Evolutionary conservation across 768 basidiomycete genomes (phyloP).

Genomic region (Lactarius trivialis): DNA sequence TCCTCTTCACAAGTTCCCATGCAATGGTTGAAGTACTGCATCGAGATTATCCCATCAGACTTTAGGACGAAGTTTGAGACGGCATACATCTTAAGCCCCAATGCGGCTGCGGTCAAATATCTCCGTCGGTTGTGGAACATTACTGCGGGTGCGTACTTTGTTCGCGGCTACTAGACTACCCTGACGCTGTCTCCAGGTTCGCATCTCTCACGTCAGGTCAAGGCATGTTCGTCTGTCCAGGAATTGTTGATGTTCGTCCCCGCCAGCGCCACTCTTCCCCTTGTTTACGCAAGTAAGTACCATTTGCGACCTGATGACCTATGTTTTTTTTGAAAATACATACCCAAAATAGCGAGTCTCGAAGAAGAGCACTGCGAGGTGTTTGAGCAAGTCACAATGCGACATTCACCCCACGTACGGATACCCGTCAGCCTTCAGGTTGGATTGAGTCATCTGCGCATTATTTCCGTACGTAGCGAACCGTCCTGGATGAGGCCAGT

Average conservation of each 20-base stretch:
- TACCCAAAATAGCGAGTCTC: conserved; percentile 41
- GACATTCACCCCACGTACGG: conserved; percentile 55
- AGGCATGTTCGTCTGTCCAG: conserved; percentile 54
- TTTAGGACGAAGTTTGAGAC: conserved; percentile 54
- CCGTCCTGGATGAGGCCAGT: not conserved
- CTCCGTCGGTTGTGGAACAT: conserved; percentile 73
- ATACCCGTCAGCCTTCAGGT: conserved; percentile 67
- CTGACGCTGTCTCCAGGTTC: not conserved
- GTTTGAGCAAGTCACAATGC: conserved; percentile 63
- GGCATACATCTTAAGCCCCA: conserved; percentile 69
- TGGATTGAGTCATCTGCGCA: conserved; percentile 62
- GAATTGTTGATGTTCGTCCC: conserved; percentile 56
- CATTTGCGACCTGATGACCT: not conserved
- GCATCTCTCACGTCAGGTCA: conserved; percentile 31
- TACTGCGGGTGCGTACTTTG: conserved; percentile 39
- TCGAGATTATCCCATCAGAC: conserved; percentile 67
- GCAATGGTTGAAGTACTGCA: conserved; percentile 74
- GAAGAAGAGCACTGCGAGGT: conserved; percentile 51
- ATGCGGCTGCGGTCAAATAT: conserved; percentile 63
- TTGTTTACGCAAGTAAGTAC: conserved; percentile 51
- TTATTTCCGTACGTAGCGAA: conserved; percentile 57
- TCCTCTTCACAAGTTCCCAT: conserved; percentile 71
- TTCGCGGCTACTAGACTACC: not conserved
- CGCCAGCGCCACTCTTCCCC: conserved; percentile 37
- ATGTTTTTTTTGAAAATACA: not conserved